Evolutionary conservation across 2,329 filamentous ascomycete genomes (phyloP), one percentile per base, ranked within the genome.

Genomic region (Fusarium tricinctum): DNA sequence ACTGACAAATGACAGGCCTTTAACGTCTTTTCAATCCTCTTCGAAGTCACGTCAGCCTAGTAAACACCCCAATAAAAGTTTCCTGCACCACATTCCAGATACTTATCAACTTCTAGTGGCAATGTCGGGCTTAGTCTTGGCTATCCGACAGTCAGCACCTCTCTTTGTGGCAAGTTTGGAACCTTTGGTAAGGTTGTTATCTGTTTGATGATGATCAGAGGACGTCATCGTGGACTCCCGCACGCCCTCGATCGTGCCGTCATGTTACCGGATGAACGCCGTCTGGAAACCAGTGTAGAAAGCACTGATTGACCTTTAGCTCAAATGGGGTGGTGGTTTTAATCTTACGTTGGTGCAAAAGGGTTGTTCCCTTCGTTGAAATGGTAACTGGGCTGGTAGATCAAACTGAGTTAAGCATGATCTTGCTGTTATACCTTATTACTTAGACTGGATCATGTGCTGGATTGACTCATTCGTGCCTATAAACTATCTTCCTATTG

Each of bases 171-270:
- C 8, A 58, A 72, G 52, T 78, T 79, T 38, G 68, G 63, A 8
- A 71, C 66, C 0, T 76, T 77, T 46, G 71, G 77, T 42, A 80
- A 79, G 53, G 50, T 79, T 1, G 72, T 80, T 22, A 68, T 79
- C 6, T 78, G 76, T 47, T 63, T 72, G 33, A 76, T 75, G 71
- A 79, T 79, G 78, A 73, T 79, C 9, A 71, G 77, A n/a, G 78
- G 78, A 0, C 74, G 78, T 0, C 78, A 79, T 30, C 71, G 78
- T 0, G 74, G 74, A 0, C 63, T 80, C 3, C 77, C 76, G 0
- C 77, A 78, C 43, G 50, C 69, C 0, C 69, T 80, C 1, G 77
- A 79, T 51, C 72, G 74, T 6, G 76, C 77, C 19, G 74, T 79
- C 28, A 73, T 75, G 58, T 56, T 78, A 9, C 52, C 44, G 8